These are phyloP conservation scores for Suillus americanus DNA, from an alignment of 768 basidiomycete genomes.

Conservation along the genomic window DNA sequence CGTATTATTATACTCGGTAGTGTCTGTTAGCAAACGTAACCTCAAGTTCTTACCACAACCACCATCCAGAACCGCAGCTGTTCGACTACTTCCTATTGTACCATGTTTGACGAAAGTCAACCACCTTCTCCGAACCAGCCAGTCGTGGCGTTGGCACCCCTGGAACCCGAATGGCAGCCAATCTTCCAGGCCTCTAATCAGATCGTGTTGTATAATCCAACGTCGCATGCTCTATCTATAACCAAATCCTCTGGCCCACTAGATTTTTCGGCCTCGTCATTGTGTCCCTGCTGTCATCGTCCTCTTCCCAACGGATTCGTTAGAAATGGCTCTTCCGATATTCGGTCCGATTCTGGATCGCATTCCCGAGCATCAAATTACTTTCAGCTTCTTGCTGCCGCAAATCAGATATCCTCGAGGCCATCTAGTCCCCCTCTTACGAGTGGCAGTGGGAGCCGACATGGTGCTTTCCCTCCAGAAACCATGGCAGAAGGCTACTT, in stretches of 20 bases:
- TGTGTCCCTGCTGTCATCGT: conserved; percentile 78
- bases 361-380: conserved; percentile 70
- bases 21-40: neutral
- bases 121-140: conserved; percentile 33
- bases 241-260: conserved; percentile 33
- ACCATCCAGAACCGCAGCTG: neutral
- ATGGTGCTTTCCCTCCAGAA: conserved; percentile 56
- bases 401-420: conserved; percentile 62
- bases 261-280: conserved; percentile 23
- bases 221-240: conserved; percentile 79
- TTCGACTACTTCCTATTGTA: neutral
- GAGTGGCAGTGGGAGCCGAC: conserved; percentile 10
- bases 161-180: conserved; percentile 61
- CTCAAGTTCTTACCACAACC: neutral
- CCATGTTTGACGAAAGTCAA: conserved; percentile 31
- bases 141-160: conserved; percentile 25
- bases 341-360: conserved; percentile 39
- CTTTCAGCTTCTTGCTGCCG: conserved; percentile 72
- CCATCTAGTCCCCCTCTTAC: conserved; percentile 50
- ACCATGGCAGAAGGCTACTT: conserved; percentile 93
- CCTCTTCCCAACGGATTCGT: conserved; percentile 48
- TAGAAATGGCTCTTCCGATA: conserved; percentile 22
- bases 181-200: conserved; percentile 84
- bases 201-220: conserved; percentile 85
- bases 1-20: neutral